Base-by-base conservation (phyloP, 169 alveolate species). In the Eimeria praecox region DNA sequence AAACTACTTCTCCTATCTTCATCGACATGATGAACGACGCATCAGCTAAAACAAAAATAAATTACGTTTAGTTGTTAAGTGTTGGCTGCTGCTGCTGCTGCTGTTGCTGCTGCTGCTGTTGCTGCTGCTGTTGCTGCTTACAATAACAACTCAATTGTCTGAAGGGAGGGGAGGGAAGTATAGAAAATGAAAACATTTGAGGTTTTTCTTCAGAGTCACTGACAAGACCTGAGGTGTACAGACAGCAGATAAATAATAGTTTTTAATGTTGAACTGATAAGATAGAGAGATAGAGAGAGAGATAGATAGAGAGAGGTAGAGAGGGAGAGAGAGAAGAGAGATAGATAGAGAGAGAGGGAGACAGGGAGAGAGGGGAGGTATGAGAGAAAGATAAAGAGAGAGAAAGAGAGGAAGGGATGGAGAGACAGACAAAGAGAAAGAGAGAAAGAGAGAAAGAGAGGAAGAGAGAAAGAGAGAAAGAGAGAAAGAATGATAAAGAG, bases 141-240 rank as follows among this genome's bases (percentile, higher is more conserved):
- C 98, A 98, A 90, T 66, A 78, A 73, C 99, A 98, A n/a, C 98
- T 80, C 64, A 98, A 97, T 54, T 96, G 92, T 77, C 94, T 82
- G 69, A 95, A 97, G 54, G 92, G 95, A 30, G 97, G 98, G 69
- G 98, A 97, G 38, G 96, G 78, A 82, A 95, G 87, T 14, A 98
- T 97, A 27, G 98, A 95, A 83, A 98, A 98, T 27, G 98, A 97
- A 33, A 98, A 77, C 96, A 98, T 96, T 46, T 97, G 98, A n/a
- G 99, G 98, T 46, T 49, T 71, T 82, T 69, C 78, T 54, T 90
- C 96, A 42, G 97, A 90, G 18, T 33, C 35, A 62, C 96, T 95
- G 18, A 38, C 27, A 18, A 95, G 46, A 38, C 95, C 96, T 94
- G 91, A 18, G 49, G 56, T 16, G 40, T 24, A 35, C 38, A 44